These are phyloP conservation scores for Ceratocystis harringtonii DNA, from an alignment of 2,329 filamentous ascomycete species.

Conservation along the genomic window DNA sequence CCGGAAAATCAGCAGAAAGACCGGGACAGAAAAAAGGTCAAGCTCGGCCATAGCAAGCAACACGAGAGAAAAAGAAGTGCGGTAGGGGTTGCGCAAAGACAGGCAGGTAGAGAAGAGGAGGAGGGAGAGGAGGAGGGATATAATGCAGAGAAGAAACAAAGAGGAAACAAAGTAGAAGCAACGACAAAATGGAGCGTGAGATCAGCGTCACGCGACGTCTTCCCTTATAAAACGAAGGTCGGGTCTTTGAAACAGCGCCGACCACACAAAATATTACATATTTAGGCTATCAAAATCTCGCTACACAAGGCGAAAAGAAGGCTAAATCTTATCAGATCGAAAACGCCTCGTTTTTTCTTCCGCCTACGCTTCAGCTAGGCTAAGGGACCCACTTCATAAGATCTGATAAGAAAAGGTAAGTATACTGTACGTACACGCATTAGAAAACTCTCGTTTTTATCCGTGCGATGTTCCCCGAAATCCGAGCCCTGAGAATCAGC, in stretches of 20 bases:
- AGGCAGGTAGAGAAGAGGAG: not conserved
- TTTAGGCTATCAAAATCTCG: not conserved
- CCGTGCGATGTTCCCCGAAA: not conserved
- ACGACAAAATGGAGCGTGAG: no score
- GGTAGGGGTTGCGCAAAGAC: not conserved
- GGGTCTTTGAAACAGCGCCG: no score
- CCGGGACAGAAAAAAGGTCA: slow-evolving; percentile 60
- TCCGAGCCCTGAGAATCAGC: no score
- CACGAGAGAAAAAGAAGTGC: no score
- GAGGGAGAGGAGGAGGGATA: not conserved
- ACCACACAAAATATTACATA: no score
- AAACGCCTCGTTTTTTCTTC: slow-evolving; percentile 7
- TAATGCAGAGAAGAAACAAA: not conserved
- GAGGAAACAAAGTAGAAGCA: no score
- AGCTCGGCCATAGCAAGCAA: slow-evolving; percentile 36
- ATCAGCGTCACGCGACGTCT: no score
- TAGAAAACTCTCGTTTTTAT: not conserved
- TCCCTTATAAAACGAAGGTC: no score
- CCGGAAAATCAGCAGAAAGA: slow-evolving; percentile 85
- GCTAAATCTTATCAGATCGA: slow-evolving; percentile 16
- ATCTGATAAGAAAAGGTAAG: slow-evolving; percentile 11
- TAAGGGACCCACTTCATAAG: not conserved
- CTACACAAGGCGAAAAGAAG: not conserved
- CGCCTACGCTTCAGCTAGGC: not conserved
- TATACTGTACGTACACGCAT: no score